Evolutionary conservation across 345 rosid species (phyloP).

Genomic region (Salix viminalis): DNA sequence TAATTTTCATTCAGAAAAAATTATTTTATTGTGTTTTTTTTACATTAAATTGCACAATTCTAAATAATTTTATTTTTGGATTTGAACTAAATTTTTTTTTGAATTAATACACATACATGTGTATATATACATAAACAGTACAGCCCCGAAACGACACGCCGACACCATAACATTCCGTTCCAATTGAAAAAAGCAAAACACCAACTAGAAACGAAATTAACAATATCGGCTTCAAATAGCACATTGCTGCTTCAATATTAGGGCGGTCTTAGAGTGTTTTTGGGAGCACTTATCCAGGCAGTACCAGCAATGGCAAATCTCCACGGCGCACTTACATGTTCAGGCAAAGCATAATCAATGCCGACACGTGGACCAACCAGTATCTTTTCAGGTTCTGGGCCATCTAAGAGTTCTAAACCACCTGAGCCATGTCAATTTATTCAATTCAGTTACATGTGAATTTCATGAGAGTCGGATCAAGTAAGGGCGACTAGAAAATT

Average conservation of each 20-base stretch:
- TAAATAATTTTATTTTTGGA: too few species aligned
- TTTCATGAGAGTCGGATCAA: not conserved
- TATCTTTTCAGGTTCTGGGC: conserved; percentile 69
- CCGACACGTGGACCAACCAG: conserved; percentile 85
- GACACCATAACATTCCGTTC: too few species aligned
- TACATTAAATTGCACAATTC: too few species aligned
- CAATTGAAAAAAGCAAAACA: too few species aligned
- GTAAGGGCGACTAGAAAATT: conserved; percentile 2
- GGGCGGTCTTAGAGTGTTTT: conserved; percentile 61
- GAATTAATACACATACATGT: too few species aligned
- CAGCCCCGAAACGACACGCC: too few species aligned
- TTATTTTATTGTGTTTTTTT: too few species aligned
- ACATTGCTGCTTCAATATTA: conserved; percentile 6
- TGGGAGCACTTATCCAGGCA: conserved; percentile 93
- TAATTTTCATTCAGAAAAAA: too few species aligned
- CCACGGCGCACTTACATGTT: conserved; percentile 76
- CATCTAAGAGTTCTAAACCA: conserved; percentile 78
- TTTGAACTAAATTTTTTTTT: too few species aligned
- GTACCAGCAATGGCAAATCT: conserved; percentile 83
- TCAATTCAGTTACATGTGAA: not conserved
- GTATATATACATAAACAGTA: too few species aligned
- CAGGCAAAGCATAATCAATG: conserved; percentile 78
- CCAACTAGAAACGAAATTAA: too few species aligned
- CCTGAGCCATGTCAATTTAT: conserved; percentile 37
- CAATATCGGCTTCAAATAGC: too few species aligned